Base-by-base conservation (phyloP, 148 eudicot species). In the Mesembryanthemum crystallinum region DNA sequence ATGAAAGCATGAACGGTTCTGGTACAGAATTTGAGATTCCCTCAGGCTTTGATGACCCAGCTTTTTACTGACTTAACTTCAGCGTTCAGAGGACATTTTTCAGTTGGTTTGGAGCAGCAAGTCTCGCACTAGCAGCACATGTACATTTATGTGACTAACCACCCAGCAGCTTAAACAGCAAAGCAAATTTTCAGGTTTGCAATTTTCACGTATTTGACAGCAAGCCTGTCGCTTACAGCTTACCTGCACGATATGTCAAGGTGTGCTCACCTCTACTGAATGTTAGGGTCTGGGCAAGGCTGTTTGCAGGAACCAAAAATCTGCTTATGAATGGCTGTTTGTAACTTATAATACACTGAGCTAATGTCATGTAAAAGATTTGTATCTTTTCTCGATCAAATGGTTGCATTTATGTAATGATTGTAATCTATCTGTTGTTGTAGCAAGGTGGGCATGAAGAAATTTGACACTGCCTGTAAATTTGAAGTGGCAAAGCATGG, bases 11-110 rank as follows among this genome's bases (percentile, higher is more conserved):
- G 13, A 73, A 74, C 29, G 75, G 35, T 15, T 76, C 86, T 43
- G 86, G 78, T 63, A 69, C 86, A 17, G 81, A 73, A 59, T 80
- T 82, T 33, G 79, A 80, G 66, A 77, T 80, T 28, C 76, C 83
- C 42, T 73, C 82, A 3, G 74, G 78, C 66, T 82, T 77, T 45
- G 82, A 82, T 27, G 76, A 80, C 42, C 73, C 79, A 37, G 51
- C 74, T 62, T 77, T 67, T 59, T 76, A 67, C 55, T 66, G 72
- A 64, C 72, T 9, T 55, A 24, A 39, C 35, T 30, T 29, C 51
- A 15, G 4, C 8, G 32, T 71, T 23, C 24, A 25, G 24, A 65
- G 42, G 33, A 32, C 20, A 60, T 10, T 60, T 25, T 29, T 59
- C 29, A n/a, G 49, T 33, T 1, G 33, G 33, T 61, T 69, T 30